A percentile compares a stretch with the other conserved stretches of the same genome.
Conservation (phyloP, 2,329 filamentous ascomycete species). For the Trichocomaceae sp. region DNA sequence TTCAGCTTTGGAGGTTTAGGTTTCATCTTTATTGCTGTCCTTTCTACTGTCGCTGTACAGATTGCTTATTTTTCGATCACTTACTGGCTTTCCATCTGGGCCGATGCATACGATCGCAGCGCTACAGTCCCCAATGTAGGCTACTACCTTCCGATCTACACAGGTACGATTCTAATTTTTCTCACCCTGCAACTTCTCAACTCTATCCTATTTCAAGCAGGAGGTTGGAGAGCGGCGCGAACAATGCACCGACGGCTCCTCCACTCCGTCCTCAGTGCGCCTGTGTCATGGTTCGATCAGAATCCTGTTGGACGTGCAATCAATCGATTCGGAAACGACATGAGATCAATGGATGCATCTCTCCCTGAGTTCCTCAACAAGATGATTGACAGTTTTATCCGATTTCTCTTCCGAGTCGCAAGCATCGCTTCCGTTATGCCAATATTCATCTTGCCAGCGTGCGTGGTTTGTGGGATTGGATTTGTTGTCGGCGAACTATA, state of each 20-base stretch:
- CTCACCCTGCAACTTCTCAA: conserved; percentile 20
- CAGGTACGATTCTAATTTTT: conserved; percentile 37
- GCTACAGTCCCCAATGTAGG: conserved; percentile 12
- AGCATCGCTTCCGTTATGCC: conserved; percentile 49
- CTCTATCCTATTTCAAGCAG: conserved; percentile 45
- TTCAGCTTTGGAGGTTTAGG: conserved; percentile 20
- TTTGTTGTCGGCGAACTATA: conserved; percentile 47
- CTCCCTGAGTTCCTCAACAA: conserved; percentile 39
- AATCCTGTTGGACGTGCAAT: conserved; percentile 44
- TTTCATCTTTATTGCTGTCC: conserved; percentile 18
- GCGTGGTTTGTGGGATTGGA: conserved; percentile 42
- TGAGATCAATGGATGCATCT: conserved; percentile 49
- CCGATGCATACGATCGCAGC: conserved; percentile 18
- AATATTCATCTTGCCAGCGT: conserved; percentile 45
- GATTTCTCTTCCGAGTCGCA: conserved; percentile 43
- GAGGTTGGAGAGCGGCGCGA: conserved; percentile 52
- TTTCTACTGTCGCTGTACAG: conserved; percentile 20
- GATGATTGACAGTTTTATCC: conserved; percentile 34
- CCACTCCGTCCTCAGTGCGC: conserved; percentile 47
- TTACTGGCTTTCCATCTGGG: conserved; percentile 27
- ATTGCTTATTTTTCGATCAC: conserved; percentile 24
- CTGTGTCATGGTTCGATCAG: conserved; percentile 53
- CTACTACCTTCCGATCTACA: conserved; percentile 52
- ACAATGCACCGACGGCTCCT: conserved; percentile 50
- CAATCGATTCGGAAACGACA: conserved; percentile 50